Percentiles rank a stretch among this genome's conserved stretches.
Conservation (phyloP, 345 rosid genomes). For the Populus nigra region DNA sequence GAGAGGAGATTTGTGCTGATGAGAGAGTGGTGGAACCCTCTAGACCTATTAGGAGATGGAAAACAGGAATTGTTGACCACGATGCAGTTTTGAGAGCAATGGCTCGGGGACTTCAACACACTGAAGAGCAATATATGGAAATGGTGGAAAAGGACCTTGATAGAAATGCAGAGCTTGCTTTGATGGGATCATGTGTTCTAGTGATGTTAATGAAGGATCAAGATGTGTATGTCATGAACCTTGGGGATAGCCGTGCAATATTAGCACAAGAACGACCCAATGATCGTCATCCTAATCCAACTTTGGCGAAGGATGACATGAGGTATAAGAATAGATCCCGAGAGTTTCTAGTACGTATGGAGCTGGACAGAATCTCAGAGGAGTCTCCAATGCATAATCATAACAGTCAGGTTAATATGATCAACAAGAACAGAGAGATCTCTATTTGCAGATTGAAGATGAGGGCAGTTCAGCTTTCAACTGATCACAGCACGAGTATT, state of each 20-base stretch:
- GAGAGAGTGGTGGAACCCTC: conserved; percentile 62
- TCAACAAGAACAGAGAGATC: conserved; percentile 83
- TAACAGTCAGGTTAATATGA: conserved; percentile 58
- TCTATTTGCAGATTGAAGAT: conserved; percentile 79
- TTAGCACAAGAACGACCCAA: conserved; percentile 85
- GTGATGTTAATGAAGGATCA: conserved; percentile 97
- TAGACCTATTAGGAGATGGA: conserved; percentile 77
- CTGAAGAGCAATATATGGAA: conserved; percentile 90
- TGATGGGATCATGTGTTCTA: conserved; percentile 95
- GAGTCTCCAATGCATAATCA: conserved; percentile 91
- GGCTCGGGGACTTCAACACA: conserved; percentile 62
- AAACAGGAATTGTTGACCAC: conserved; percentile 71
- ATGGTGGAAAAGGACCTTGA: conserved; percentile 88
- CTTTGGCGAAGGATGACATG: conserved; percentile 55
- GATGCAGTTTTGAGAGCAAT: conserved; percentile 83
- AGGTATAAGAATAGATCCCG: conserved; percentile 74
- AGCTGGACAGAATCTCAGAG: conserved; percentile 92
- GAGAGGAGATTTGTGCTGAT: conserved; percentile 63
- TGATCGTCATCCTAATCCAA: conserved; percentile 69
- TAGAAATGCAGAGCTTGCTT: conserved; percentile 81
- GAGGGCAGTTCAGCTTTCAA: conserved; percentile 94
- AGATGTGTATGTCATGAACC: conserved; percentile 95
- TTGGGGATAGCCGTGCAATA: conserved; percentile 88
- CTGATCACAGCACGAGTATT: conserved; percentile 84
- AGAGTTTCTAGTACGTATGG: conserved; percentile 85